A percentile compares a stretch with the other conserved stretches of the same genome.
Evolutionary conservation across 805 yeast genomes (phyloP).

Genomic region (Saturnispora saitoi): DNA sequence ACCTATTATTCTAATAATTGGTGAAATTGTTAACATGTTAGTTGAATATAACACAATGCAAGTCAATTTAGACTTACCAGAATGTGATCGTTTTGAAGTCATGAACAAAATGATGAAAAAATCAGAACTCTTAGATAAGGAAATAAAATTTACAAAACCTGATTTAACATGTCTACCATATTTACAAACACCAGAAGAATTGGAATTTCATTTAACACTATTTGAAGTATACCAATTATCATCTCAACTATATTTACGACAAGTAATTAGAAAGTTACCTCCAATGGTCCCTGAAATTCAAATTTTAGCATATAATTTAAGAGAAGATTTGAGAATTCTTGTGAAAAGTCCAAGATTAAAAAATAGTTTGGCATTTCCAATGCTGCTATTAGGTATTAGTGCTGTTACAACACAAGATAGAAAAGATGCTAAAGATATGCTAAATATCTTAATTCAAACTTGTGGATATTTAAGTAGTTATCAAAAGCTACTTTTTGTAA

Average conservation of each 20-base stretch:
- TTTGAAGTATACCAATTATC: constrained; percentile 29
- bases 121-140: constrained; percentile 14
- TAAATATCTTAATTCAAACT: constrained; percentile 25
- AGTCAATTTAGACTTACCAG: constrained; percentile 15
- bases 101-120: constrained; percentile 13
- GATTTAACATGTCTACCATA: constrained; percentile 15
- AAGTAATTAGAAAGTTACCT: constrained; percentile 21
- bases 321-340: constrained; percentile 15
- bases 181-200: constrained; percentile 18
- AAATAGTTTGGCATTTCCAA: constrained; percentile 31
- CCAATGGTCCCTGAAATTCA: constrained; percentile 23
- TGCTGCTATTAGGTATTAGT: constrained; percentile 31
- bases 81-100: constrained; percentile 18
- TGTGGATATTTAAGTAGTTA: constrained; percentile 25
- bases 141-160: constrained; percentile 16
- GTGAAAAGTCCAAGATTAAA: constrained; percentile 14
- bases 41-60: constrained; percentile 19
- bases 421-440: constrained; percentile 19
- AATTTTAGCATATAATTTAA: constrained; percentile 14
- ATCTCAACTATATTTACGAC: constrained; percentile 21
- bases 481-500: constrained; percentile 24
- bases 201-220: constrained; percentile 26
- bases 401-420: constrained; percentile 22
- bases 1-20: constrained; percentile 30
- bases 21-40: constrained; percentile 30